Percentiles rank a stretch among this genome's conserved stretches.
Conservation (phyloP, 2,329 filamentous ascomycete genomes). For the Colletotrichum tropicicola region DNA sequence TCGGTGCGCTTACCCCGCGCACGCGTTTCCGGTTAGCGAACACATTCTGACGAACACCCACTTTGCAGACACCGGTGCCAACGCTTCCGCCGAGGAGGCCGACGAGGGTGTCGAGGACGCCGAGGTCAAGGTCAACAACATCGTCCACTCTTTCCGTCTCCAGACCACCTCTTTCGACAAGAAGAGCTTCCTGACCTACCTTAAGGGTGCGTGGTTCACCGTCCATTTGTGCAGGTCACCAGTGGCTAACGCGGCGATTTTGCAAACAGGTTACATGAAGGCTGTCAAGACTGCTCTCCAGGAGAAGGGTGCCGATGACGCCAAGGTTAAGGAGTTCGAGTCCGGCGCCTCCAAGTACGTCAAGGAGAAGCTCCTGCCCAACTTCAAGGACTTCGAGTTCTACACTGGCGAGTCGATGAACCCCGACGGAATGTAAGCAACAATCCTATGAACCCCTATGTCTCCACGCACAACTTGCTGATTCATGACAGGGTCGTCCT, state of each 20-base stretch:
- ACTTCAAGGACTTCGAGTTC: conserved; percentile 98
- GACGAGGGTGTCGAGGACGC: conserved; percentile 79
- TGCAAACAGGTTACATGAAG: conserved; percentile 90
- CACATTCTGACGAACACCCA: conserved; percentile 7
- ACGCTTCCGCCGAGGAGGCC: conserved; percentile 92
- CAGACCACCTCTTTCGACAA: conserved; percentile 84
- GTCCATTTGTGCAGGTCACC: not conserved
- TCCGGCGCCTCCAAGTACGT: conserved; percentile 76
- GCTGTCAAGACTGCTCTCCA: conserved; percentile 77
- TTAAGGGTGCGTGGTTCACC: conserved; percentile 74
- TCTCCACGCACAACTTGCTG: not conserved
- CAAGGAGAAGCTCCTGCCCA: conserved; percentile 82
- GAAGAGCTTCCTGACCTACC: conserved; percentile 82
- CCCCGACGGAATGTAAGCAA: conserved; percentile 87
- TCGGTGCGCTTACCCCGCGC: conserved; percentile 11
- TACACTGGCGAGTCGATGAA: conserved; percentile 93
- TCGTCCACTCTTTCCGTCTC: conserved; percentile 92
- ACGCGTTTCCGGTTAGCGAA: not conserved
- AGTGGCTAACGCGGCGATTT: not conserved
- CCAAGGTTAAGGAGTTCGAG: conserved; percentile 82
- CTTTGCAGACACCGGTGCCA: conserved; percentile 83
- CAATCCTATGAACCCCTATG: conserved; percentile 1
- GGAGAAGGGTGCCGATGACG: conserved; percentile 67
- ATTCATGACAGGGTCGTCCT: conserved; percentile 74
- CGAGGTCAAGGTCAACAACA: conserved; percentile 84